Conservation (phyloP, 257 asterid genomes). For the Penstemon newberryi region DNA sequence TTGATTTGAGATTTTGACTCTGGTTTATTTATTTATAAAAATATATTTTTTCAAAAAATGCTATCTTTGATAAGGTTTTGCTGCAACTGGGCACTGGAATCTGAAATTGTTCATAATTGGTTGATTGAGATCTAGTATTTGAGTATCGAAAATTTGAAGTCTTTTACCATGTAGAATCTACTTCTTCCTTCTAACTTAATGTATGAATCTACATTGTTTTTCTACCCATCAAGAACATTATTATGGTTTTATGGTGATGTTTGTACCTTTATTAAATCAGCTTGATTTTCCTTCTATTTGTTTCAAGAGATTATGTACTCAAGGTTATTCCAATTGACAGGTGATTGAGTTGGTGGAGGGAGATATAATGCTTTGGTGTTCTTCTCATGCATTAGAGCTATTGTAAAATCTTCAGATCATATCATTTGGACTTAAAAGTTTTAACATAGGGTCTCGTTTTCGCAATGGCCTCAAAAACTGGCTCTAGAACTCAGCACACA, state of each 20-base stretch:
- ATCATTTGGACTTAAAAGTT: constrained; percentile 27
- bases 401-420: constrained; percentile 7
- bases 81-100: constrained; percentile 3
- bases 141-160: constrained; percentile 22
- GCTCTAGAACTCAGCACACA: constrained; percentile 38
- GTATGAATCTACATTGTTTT: constrained; percentile 8
- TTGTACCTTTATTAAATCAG: constrained; percentile 6
- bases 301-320: constrained; percentile 20
- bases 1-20: constrained; percentile 15
- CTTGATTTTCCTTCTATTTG: constrained; percentile 11
- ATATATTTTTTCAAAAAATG: neutral
- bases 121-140: constrained; percentile 28
- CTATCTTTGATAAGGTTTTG: constrained; percentile 1
- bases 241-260: neutral
- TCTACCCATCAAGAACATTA: constrained; percentile 9
- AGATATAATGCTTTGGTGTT: constrained; percentile 17
- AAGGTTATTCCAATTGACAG: constrained; percentile 29
- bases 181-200: neutral
- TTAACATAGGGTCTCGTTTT: constrained; percentile 16
- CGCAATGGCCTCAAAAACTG: constrained; percentile 64
- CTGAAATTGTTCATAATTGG: constrained; percentile 18
- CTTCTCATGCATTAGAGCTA: constrained; percentile 14
- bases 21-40: neutral
- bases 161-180: neutral
- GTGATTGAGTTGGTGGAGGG: constrained; percentile 12